These are phyloP conservation scores for Leishmania amazonensis DNA, from an alignment of 208 protist genomes.

Conservation along the genomic window DNA sequence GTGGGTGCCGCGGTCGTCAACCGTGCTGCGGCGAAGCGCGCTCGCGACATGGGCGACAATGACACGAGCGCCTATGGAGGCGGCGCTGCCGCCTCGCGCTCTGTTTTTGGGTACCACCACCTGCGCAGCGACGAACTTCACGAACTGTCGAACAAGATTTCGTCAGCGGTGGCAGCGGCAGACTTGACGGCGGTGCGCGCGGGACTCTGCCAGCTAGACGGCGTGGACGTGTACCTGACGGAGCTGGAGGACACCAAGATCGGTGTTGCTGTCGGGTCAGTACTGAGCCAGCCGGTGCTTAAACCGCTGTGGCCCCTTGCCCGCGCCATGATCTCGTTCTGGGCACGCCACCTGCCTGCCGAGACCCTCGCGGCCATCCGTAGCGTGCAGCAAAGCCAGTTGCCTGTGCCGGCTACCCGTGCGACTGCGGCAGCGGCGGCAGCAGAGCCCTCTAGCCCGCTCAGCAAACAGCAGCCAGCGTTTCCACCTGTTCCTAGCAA, in stretches of 20 bases:
- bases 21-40: slow-evolving; percentile 20
- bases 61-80: slow-evolving; percentile 1
- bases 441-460: slow-evolving; percentile 18
- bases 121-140: slow-evolving; percentile 39
- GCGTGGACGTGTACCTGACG: slow-evolving; percentile 48
- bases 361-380: slow-evolving; percentile 69
- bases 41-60: slow-evolving; percentile 22
- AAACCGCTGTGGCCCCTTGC: slow-evolving; percentile 68
- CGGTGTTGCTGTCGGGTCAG: slow-evolving; percentile 70
- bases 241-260: slow-evolving; percentile 75
- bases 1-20: slow-evolving; percentile 10
- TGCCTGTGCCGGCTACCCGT: neutral
- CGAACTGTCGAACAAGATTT: slow-evolving; percentile 46
- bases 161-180: slow-evolving; percentile 35
- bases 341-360: slow-evolving; percentile 58
- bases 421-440: slow-evolving; percentile 19
- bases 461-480: slow-evolving; percentile 10
- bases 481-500: slow-evolving; percentile 10
- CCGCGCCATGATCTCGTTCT: slow-evolving; percentile 72
- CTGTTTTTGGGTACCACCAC: slow-evolving; percentile 10
- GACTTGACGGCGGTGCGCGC: slow-evolving; percentile 47
- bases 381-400: slow-evolving; percentile 37
- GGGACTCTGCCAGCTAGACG: slow-evolving; percentile 58
- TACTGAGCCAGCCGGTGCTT: slow-evolving; percentile 45
- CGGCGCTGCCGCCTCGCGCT: neutral